Evolutionary conservation across 2,329 filamentous ascomycete genomes (phyloP).

Genomic region (Botrytis fragariae): DNA sequence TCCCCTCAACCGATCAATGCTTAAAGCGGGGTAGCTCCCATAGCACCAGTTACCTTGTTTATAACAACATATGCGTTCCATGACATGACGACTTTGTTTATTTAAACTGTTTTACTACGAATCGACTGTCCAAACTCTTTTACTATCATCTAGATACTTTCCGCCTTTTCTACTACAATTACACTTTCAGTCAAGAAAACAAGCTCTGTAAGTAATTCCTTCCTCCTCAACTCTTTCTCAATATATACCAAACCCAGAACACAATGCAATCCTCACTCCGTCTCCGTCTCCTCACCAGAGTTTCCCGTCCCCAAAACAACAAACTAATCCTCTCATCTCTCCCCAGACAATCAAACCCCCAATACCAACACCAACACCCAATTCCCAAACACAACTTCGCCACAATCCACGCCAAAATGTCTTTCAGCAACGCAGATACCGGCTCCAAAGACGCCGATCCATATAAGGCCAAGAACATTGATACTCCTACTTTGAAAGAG

Average conservation of each 20-base stretch:
- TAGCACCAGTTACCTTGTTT: not conserved
- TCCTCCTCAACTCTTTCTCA: not conserved
- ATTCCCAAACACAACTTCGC: not conserved
- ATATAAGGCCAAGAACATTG: slow-evolving; percentile 71
- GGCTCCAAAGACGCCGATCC: slow-evolving; percentile 67
- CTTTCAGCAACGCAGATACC: slow-evolving; percentile 58
- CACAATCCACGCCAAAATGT: slow-evolving; percentile 27
- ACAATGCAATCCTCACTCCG: not conserved
- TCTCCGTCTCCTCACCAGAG: not conserved
- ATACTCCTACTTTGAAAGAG: slow-evolving; percentile 60
- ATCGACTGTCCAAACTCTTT: not conserved
- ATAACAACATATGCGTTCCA: not conserved
- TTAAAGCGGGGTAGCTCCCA: not conserved
- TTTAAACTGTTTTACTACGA: not conserved
- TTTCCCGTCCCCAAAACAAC: not conserved
- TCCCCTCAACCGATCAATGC: not conserved
- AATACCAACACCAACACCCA: not conserved
- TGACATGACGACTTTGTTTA: slow-evolving; percentile 3
- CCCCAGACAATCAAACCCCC: not conserved
- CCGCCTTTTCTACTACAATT: not conserved
- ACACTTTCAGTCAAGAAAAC: not conserved
- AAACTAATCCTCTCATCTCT: not conserved
- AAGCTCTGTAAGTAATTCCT: not conserved
- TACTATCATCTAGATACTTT: not conserved
- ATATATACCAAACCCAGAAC: not conserved